A percentile compares a stretch with the other conserved stretches of the same genome.
These are phyloP conservation scores for Aspergillus calidoustus DNA, from an alignment of 2,329 filamentous ascomycete genomes.

Conservation along the genomic window DNA sequence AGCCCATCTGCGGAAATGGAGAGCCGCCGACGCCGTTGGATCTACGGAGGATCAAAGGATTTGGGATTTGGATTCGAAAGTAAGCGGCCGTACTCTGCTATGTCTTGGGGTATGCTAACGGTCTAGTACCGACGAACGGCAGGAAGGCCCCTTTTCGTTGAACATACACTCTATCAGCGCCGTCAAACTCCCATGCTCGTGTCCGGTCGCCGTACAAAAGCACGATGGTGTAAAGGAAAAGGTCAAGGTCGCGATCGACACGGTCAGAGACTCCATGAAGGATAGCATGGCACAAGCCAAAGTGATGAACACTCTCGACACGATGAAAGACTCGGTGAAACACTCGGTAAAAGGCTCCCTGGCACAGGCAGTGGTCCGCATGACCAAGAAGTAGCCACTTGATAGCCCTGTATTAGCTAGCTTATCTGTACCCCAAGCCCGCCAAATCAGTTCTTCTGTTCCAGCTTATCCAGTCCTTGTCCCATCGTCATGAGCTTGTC, in stretches of 20 bases:
- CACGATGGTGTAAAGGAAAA: background rate
- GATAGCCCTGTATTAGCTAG: background rate
- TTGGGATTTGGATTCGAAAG: constrained; percentile 10
- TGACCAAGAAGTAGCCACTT: background rate
- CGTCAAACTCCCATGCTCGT: constrained; percentile 10
- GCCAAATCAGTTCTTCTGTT: background rate
- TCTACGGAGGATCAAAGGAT: background rate
- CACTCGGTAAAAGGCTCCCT: background rate
- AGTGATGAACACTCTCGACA: background rate
- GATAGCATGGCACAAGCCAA: background rate
- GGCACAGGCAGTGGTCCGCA: background rate
- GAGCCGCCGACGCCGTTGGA: background rate
- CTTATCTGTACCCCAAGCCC: background rate
- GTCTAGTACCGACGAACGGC: background rate
- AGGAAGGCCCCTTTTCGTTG: constrained; percentile 12
- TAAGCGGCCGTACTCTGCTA: background rate
- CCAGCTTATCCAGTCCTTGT: background rate
- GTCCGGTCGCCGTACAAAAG: background rate
- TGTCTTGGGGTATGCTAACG: background rate
- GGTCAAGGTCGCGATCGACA: background rate
- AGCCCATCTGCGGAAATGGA: background rate
- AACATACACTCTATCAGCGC: constrained; percentile 8
- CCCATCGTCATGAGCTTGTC: background rate
- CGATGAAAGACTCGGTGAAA: background rate
- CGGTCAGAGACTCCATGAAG: background rate